phyloP scores from a whole-genome alignment of 306 rosid genomes.

The Vigna nakashimae region DNA sequence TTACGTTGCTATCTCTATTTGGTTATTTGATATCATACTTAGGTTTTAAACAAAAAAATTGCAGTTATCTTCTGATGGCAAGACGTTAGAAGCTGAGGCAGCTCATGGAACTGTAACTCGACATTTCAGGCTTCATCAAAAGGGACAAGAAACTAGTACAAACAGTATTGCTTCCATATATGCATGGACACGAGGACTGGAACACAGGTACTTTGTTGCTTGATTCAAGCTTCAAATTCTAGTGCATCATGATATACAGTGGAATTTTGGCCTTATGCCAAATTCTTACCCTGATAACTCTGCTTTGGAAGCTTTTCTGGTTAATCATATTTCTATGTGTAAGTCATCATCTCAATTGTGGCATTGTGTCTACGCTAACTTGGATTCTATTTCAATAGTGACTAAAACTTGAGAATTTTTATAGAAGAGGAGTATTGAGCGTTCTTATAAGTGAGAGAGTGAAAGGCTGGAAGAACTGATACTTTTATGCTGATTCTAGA shows the following conservation, averaged over 20 bases:
- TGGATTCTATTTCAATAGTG: background rate
- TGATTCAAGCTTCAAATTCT: conserved; percentile 30
- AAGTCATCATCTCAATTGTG: background rate
- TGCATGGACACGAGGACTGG: conserved; percentile 98
- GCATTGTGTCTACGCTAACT: background rate
- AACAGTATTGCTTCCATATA: conserved; percentile 98
- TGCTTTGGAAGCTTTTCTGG: conserved; percentile 9
- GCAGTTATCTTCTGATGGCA: conserved; percentile 97
- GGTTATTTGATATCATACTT: conserved; percentile 14
- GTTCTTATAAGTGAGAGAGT: background rate
- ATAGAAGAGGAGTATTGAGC: background rate
- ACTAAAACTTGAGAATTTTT: conserved; percentile 4
- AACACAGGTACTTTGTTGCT: conserved; percentile 72
- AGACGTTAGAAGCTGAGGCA: conserved; percentile 97
- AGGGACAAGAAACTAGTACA: conserved; percentile 97
- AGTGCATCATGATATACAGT: background rate
- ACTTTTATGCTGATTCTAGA: conserved; percentile 5
- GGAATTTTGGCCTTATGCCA: no score
- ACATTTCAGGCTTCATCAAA: conserved; percentile 89
- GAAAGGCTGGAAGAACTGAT: background rate
- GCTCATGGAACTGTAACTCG: conserved; percentile 99
- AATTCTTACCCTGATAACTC: no score
- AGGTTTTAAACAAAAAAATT: conserved; percentile 39
- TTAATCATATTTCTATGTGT: background rate
- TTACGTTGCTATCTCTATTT: conserved; percentile 19